Percentiles rank a stretch among this genome's conserved stretches.
Conservation (phyloP, 2,329 filamentous ascomycete species). For the Alternaria gansuensis region DNA sequence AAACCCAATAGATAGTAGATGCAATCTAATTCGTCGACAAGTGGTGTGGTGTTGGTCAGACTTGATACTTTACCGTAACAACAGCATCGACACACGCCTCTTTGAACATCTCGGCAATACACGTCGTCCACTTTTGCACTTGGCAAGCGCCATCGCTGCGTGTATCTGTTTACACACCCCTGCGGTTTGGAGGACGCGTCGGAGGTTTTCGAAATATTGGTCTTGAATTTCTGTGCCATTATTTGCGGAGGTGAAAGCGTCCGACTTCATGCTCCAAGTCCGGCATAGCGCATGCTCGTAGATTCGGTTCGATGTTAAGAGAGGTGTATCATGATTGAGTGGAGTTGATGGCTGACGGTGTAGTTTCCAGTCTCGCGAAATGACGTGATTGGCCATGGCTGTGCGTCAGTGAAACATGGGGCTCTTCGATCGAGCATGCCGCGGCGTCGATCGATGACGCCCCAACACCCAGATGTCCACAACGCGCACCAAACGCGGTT, state of each 20-base stretch:
- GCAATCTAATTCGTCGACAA: too few relatives aligned
- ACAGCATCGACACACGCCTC: not conserved
- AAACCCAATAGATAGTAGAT: too few relatives aligned
- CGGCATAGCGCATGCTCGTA: slow-evolving; percentile 13
- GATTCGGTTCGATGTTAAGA: slow-evolving; percentile 12
- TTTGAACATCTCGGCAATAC: not conserved
- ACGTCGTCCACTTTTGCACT: not conserved
- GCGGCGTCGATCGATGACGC: slow-evolving; percentile 24
- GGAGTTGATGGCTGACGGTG: not conserved
- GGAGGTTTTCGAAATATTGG: not conserved
- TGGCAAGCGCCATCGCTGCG: not conserved
- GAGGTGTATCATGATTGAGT: not conserved
- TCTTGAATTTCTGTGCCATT: not conserved
- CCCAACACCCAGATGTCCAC: slow-evolving; percentile 10
- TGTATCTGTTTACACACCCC: not conserved
- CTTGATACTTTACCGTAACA: not conserved
- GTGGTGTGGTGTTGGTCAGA: not conserved
- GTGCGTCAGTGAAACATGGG: slow-evolving; percentile 2
- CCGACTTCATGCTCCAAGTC: not conserved
- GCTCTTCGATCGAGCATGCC: slow-evolving; percentile 9
- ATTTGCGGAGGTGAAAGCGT: not conserved
- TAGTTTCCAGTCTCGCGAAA: not conserved
- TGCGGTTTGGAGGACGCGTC: not conserved
- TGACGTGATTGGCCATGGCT: slow-evolving; percentile 1
- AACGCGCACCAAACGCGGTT: slow-evolving; percentile 14